A percentile compares a stretch with the other conserved stretches of the same genome.
Evolutionary conservation across 2,329 filamentous ascomycete genomes (phyloP).

Genomic region (Fusarium torulosum): DNA sequence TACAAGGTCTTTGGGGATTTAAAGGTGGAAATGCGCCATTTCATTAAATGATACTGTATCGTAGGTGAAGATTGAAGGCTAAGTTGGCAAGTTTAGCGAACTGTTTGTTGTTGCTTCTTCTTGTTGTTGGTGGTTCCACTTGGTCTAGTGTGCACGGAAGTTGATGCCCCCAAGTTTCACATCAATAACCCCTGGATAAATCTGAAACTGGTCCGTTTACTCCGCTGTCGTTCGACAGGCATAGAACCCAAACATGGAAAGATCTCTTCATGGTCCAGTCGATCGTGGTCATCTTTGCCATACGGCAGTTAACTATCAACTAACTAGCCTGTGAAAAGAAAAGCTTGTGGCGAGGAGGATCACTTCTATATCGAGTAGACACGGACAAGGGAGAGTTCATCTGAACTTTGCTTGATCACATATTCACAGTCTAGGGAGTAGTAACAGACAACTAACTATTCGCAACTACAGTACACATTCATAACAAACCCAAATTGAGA

Average conservation of each 20-base stretch:
- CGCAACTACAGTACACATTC: background rate
- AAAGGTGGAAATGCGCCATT: background rate
- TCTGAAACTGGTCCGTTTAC: constrained; percentile 41
- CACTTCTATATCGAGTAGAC: constrained; percentile 17
- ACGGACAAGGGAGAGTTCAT: constrained; percentile 5
- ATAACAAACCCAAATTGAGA: background rate
- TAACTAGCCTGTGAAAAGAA: constrained; percentile 14
- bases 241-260: constrained; percentile 16
- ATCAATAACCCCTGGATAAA: constrained; percentile 18
- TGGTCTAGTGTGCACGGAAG: background rate
- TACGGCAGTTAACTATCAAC: background rate
- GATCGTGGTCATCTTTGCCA: constrained; percentile 7
- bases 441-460: background rate
- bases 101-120: constrained; percentile 24
- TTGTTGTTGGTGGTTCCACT: background rate
- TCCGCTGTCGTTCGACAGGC: constrained; percentile 16
- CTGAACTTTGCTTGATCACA: constrained; percentile 6
- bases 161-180: background rate
- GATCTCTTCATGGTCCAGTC: constrained; percentile 23
- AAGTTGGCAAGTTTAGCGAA: background rate
- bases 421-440: too few relatives aligned
- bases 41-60: background rate
- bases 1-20: background rate
- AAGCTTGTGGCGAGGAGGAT: constrained; percentile 11
- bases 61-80: background rate